phyloP scores from a whole-genome alignment of 1,284 basidiomycete species.

The Trichosporon sp. region DNA sequence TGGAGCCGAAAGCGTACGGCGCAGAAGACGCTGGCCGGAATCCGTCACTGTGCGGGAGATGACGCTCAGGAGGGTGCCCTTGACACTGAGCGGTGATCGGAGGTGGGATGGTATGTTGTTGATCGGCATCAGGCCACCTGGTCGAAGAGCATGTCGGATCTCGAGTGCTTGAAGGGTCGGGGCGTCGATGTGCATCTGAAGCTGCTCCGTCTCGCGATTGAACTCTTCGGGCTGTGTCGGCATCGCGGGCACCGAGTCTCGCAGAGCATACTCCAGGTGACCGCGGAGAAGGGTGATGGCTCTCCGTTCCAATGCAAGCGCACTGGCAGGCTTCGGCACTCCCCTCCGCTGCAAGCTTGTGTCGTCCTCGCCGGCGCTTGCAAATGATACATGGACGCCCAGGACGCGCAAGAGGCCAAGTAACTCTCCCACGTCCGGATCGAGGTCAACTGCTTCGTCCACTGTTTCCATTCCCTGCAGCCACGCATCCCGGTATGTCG shows the following conservation, averaged over 20 bases:
- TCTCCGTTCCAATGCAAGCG: constrained; percentile 26
- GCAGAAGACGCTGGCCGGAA: constrained; percentile 75
- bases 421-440: constrained; percentile 12
- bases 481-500: constrained; percentile 55
- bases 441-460: not conserved
- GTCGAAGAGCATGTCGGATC: constrained; percentile 74
- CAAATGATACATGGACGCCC: constrained; percentile 50
- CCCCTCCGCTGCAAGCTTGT: not conserved
- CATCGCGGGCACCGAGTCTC: constrained; percentile 76
- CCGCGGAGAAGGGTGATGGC: constrained; percentile 70
- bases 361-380: constrained; percentile 26
- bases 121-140: constrained; percentile 63
- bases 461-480: not conserved
- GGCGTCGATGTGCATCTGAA: constrained; percentile 83
- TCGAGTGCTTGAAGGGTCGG: constrained; percentile 88
- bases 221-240: constrained; percentile 59
- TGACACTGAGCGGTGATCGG: constrained; percentile 27
- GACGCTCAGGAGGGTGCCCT: constrained; percentile 72
- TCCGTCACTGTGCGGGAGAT: constrained; percentile 78
- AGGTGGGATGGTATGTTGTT: not conserved
- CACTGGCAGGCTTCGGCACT: not conserved
- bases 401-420: constrained; percentile 39
- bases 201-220: constrained; percentile 63
- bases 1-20: constrained; percentile 60
- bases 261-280: constrained; percentile 70